A percentile compares a stretch with the other conserved stretches of the same genome.
These are phyloP conservation scores for Arthrobotrys musiformis DNA, from an alignment of 2,329 filamentous ascomycete genomes.

Conservation along the genomic window DNA sequence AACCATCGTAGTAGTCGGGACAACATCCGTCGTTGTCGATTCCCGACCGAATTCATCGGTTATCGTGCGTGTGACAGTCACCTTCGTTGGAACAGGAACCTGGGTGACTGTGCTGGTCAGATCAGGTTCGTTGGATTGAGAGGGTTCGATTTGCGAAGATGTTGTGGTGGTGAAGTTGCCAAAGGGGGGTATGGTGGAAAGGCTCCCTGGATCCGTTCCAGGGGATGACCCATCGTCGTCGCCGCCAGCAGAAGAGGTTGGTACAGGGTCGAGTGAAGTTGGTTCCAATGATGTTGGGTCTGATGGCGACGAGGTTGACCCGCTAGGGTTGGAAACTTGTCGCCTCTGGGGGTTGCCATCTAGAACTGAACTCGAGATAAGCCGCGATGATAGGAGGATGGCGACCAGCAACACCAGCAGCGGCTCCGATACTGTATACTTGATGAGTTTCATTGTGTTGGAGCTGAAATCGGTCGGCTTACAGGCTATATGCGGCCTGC, in stretches of 20 bases:
- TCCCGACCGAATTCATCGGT: conserved; percentile 44
- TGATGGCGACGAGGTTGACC: neutral
- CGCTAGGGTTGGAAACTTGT: conserved; percentile 19
- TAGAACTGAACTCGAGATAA: conserved; percentile 13
- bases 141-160: conserved; percentile 10
- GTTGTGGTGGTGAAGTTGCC: conserved; percentile 43
- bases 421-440: neutral
- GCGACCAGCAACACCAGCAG: conserved; percentile 12
- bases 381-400: conserved; percentile 2
- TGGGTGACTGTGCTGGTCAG: conserved; percentile 44
- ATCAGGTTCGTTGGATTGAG: conserved; percentile 2
- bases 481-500: neutral
- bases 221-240: neutral
- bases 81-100: conserved; percentile 41
- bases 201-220: neutral
- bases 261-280: neutral
- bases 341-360: conserved; percentile 27
- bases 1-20: conserved; percentile 50
- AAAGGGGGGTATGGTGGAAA: conserved; percentile 33
- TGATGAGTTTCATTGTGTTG: conserved; percentile 23
- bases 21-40: conserved; percentile 38
- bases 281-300: neutral
- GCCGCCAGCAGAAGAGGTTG: neutral
- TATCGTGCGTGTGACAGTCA: conserved; percentile 46
- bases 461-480: neutral